phyloP scores from a whole-genome alignment of 2,329 filamentous ascomycete genomes.

The Colletotrichum karsti region DNA sequence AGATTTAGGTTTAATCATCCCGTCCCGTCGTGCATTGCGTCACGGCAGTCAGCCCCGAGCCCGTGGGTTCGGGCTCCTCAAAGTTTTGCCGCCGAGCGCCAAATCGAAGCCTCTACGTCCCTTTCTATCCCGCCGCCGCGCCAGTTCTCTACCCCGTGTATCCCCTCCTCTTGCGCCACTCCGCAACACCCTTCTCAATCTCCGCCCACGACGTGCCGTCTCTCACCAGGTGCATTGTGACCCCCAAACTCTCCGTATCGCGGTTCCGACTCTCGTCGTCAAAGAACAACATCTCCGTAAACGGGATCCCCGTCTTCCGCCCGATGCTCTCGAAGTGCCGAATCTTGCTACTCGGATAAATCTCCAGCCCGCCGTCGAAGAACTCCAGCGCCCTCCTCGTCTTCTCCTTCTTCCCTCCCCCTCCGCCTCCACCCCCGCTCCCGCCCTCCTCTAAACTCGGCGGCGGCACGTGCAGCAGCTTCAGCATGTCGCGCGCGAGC shows the following conservation, averaged over 20 bases:
- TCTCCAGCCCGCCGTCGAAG: constrained; percentile 70
- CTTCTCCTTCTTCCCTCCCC: constrained; percentile 37
- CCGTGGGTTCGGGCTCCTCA: neutral
- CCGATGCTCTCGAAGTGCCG: constrained; percentile 82
- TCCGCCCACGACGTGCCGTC: constrained; percentile 82
- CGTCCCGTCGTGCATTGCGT: neutral
- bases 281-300: constrained; percentile 92
- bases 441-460: constrained; percentile 32
- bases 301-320: constrained; percentile 74
- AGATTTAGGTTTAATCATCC: neutral
- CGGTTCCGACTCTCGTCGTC: constrained; percentile 90
- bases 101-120: neutral
- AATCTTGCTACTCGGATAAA: constrained; percentile 84
- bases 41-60: neutral
- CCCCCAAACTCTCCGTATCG: constrained; percentile 81
- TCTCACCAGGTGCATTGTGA: constrained; percentile 83
- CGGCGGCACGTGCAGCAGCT: constrained; percentile 69
- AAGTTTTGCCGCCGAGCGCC: neutral
- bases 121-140: neutral
- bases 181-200: constrained; percentile 79
- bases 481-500: constrained; percentile 82
- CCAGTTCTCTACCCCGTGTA: constrained; percentile 31
- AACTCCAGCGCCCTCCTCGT: constrained; percentile 61
- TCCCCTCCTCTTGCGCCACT: constrained; percentile 81
- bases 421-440: constrained; percentile 32